Base-by-base conservation (phyloP, 2,329 filamentous ascomycete genomes). In the Pyricularia sp. region DNA sequence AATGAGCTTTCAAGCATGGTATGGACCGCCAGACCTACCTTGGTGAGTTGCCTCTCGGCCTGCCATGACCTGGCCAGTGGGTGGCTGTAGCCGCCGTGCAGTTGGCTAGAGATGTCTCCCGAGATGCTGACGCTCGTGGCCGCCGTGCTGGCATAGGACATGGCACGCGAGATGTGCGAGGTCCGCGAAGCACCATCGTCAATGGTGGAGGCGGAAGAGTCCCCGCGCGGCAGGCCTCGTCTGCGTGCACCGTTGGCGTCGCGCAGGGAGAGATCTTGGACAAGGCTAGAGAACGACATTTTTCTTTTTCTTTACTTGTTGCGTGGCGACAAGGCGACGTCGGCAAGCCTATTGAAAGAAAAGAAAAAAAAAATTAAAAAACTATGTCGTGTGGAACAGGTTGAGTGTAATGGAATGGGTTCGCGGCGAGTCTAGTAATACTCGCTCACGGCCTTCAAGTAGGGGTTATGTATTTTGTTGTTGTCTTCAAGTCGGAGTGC, bases 11-110 rank as follows among this genome's bases (percentile, higher is more conserved):
- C 10, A 13, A 7, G 10, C 55, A 65, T 28, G 31, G 31, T 22
- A 53, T 5, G 8, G 2, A 6, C 30, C n/a, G 24, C 33, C 12
- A 26, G 9, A 71, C 80, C 65, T 70, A 90, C 90, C 86, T 93
- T 93, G 68, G 90, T 93, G 74, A 94, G 81, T 78, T 93, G 90
- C 69, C 89, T 84, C 78, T 93, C 90, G 40, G 89, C 87, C 75
- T 94, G 90, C 90, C 90, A 94, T 70, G 87, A 83, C 69, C 90
- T 83, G 65, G 88, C 88, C 65, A 94, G 81, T 61, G 90, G 89
- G 71, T 94, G 90, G 71, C 86, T 88, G 76, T 93, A 93, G 66
- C 90, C 90, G 64, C 89, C 88, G 72, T 94, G 90, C 57, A 93
- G 82, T 76, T 93, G 90, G 75, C 89, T 93, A 16, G 88, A 88